Base-by-base conservation (phyloP, 805 yeast genomes). In the Myxozyma udenii region DNA sequence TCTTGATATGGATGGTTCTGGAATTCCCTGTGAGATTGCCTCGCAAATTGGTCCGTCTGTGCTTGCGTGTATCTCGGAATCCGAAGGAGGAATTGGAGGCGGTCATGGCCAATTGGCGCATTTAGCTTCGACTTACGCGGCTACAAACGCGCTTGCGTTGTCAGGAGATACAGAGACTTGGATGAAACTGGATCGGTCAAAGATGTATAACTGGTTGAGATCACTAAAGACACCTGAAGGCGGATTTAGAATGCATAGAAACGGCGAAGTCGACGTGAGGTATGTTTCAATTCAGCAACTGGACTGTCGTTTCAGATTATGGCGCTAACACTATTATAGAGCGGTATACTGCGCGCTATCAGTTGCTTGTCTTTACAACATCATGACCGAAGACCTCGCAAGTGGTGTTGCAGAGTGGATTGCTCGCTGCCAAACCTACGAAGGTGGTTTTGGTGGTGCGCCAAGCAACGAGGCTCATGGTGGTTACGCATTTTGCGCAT, bases 391-490 rank as follows among this genome's bases (percentile, higher is more conserved):
- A 0, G 85, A 84, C 55, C 69, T 93, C 6, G 57, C 69, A 0
- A 70, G 69, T 14, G 79, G 78, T 3, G 75, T 81, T 0, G 71
- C 73, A 2, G 77, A 76, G 12, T 91, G 89, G 83, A 60, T 93
- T 12, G 61, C 69, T 0, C 58, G 65, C 11, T 88, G 96, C 61
- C 98, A 93, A 68, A 86, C 91, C 0, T 90, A 78, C 65, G 98
- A 95, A 70, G 98, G 99, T 22, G 98, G 98, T 0, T 86, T 91
- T 69, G 88, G 90, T 1, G 96, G 95, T 1, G 74, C 75, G 19
- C 93, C 95, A 0, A 74, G 77, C 3, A 84, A 80, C 53, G 99
- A 93, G 68, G 97, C 98, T 0, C 99, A 93, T 66, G 98, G 97
- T 1, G 99, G 98, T 0, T 95, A 93, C 66, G 81, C 98, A 0